Evolutionary conservation across 2,329 filamentous ascomycete genomes (phyloP).

Genomic region (Aspergillus floridensis): DNA sequence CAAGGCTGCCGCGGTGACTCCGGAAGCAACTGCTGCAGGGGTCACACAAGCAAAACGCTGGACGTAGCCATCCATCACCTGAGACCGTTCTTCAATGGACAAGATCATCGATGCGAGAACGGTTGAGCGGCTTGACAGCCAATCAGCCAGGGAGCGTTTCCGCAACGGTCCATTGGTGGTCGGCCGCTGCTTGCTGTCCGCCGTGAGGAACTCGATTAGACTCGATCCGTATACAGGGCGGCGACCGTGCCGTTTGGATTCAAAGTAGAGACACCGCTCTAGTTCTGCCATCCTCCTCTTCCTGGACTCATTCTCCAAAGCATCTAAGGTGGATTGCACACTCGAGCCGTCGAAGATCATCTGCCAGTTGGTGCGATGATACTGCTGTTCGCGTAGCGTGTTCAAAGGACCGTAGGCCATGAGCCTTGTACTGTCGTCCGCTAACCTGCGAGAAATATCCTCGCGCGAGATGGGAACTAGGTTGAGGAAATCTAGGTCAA

Average conservation of each 20-base stretch:
- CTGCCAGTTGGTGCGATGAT: constrained; percentile 52
- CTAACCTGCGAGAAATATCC: constrained; percentile 54
- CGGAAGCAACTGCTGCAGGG: constrained; percentile 78
- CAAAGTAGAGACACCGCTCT: constrained; percentile 76
- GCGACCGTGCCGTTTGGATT: constrained; percentile 75
- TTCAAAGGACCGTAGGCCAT: constrained; percentile 69
- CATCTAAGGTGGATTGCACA: constrained; percentile 66
- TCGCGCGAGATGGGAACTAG: constrained; percentile 72
- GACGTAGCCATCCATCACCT: constrained; percentile 69
- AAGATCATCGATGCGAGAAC: constrained; percentile 60
- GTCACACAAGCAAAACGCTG: constrained; percentile 91
- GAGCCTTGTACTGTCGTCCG: constrained; percentile 59
- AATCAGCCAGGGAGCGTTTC: constrained; percentile 64
- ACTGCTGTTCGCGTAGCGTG: constrained; percentile 70
- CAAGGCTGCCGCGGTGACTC: constrained; percentile 67
- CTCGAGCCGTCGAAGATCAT: constrained; percentile 64
- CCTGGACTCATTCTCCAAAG: constrained; percentile 68
- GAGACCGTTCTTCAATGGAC: constrained; percentile 70
- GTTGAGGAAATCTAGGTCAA: constrained; percentile 75
- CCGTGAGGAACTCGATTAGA: constrained; percentile 70
- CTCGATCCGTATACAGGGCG: constrained; percentile 77
- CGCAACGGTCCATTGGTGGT: constrained; percentile 60
- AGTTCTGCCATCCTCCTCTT: constrained; percentile 74
- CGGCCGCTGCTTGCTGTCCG: constrained; percentile 60
- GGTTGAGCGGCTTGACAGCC: constrained; percentile 69